These are phyloP conservation scores for Blastobotrys capitulatus DNA, from an alignment of 1,139 yeast genomes.

Conservation along the genomic window DNA sequence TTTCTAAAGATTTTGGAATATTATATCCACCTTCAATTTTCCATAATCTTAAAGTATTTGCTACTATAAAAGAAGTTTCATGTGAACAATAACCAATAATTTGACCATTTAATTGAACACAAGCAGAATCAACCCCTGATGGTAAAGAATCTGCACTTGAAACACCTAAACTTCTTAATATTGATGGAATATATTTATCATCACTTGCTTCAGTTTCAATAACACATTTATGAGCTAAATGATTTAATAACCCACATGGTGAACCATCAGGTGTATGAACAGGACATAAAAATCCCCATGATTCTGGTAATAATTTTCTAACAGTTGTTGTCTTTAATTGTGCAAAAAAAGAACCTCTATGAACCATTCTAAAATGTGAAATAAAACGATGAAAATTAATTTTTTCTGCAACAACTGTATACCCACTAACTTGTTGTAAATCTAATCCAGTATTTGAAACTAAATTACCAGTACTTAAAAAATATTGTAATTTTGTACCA, in stretches of 20 bases:
- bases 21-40: slow-evolving; percentile 76
- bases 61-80: slow-evolving; percentile 76
- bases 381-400: slow-evolving; percentile 95
- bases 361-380: slow-evolving; percentile 98
- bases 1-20: slow-evolving; percentile 79
- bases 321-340: slow-evolving; percentile 97
- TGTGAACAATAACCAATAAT: slow-evolving; percentile 95
- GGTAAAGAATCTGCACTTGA: slow-evolving; percentile 62
- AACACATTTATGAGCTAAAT: slow-evolving; percentile 90
- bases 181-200: slow-evolving; percentile 62
- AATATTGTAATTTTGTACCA: slow-evolving; percentile 91
- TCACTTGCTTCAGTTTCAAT: slow-evolving; percentile 75
- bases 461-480: slow-evolving; percentile 92
- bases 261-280: slow-evolving; percentile 99
- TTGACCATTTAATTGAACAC: slow-evolving; percentile 91
- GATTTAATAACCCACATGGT: slow-evolving; percentile 97
- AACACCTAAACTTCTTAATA: slow-evolving; percentile 73
- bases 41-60: slow-evolving; percentile 90
- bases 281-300: slow-evolving; percentile 99
- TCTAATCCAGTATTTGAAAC: slow-evolving; percentile 97
- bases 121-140: slow-evolving; percentile 82
- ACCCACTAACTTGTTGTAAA: slow-evolving; percentile 96
- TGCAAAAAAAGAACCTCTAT: slow-evolving; percentile 98
- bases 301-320: slow-evolving; percentile 91
- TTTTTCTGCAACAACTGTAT: slow-evolving; percentile 97